Conservation (phyloP, 192 early-diverging fungal genomes). For the Helicostylum pulchrum region DNA sequence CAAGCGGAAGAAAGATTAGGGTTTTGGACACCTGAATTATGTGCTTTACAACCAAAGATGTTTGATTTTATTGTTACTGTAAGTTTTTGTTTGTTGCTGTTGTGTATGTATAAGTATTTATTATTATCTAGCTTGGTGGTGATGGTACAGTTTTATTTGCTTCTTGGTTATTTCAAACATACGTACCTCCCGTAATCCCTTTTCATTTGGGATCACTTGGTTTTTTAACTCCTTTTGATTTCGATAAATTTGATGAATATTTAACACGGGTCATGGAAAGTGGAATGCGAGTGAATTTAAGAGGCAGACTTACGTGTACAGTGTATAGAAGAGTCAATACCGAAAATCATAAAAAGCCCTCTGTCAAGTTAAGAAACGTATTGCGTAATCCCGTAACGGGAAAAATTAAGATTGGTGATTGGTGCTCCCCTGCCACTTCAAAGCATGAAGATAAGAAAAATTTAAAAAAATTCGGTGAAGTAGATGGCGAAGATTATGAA, state of each 20-base stretch:
- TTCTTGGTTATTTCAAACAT: constrained; percentile 83
- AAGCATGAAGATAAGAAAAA: background rate
- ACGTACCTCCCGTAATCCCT: constrained; percentile 89
- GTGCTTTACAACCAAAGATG: constrained; percentile 30
- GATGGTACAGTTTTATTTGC: constrained; percentile 93
- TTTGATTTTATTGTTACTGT: too few species aligned
- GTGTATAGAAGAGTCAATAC: constrained; percentile 57
- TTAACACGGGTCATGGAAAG: constrained; percentile 40
- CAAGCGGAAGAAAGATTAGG: constrained; percentile 45
- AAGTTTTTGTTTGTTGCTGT: constrained; percentile 5
- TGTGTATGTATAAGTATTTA: background rate
- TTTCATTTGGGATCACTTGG: constrained; percentile 93
- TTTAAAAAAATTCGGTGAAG: constrained; percentile 31
- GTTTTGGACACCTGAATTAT: constrained; percentile 77
- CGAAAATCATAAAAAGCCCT: background rate
- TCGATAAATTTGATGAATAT: constrained; percentile 54
- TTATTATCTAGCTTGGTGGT: constrained; percentile 66
- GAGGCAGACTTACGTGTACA: constrained; percentile 89
- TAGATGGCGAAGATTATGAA: constrained; percentile 33
- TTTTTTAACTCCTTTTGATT: constrained; percentile 88
- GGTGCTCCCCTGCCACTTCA: background rate
- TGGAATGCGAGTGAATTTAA: constrained; percentile 76
- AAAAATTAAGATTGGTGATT: constrained; percentile 24
- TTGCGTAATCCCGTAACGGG: background rate
- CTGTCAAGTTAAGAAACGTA: background rate